Conservation (phyloP, 176 grass and related monocot genomes). For the Secale cereale region DNA sequence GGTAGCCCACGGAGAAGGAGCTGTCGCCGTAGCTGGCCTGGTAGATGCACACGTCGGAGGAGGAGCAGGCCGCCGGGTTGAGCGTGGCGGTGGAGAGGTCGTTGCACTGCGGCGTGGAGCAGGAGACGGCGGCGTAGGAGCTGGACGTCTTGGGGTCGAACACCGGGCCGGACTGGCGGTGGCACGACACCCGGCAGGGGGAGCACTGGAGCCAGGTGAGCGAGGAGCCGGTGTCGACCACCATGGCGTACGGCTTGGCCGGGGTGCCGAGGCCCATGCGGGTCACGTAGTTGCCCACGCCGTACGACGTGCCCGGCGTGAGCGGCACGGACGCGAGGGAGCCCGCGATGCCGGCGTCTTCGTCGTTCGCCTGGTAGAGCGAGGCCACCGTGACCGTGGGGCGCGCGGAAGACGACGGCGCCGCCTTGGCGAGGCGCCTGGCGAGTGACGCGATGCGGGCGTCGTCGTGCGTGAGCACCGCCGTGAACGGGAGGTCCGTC, state of each 20-base stretch:
- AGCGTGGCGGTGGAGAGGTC: conserved; percentile 60
- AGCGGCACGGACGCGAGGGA: conserved; percentile 69
- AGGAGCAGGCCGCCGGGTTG: conserved; percentile 58
- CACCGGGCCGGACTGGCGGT: conserved; percentile 47
- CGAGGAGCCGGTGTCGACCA: conserved; percentile 78
- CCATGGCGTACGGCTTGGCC: conserved; percentile 51
- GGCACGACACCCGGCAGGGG: conserved; percentile 62
- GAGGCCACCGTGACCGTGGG: conserved; percentile 14
- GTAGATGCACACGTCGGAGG: conserved; percentile 66
- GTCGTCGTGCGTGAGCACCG: conserved; percentile 55
- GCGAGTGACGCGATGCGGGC: conserved; percentile 54
- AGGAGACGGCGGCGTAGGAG: conserved; percentile 55
- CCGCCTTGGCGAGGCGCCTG: conserved; percentile 51
- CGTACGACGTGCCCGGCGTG: conserved; percentile 50
- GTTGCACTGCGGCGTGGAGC: conserved; percentile 55
- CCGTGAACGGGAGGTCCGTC: conserved; percentile 50
- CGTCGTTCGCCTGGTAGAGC: background rate
- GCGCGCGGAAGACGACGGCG: conserved; percentile 21
- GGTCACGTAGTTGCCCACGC: conserved; percentile 75
- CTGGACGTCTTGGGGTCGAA: conserved; percentile 66
- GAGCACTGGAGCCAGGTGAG: conserved; percentile 83
- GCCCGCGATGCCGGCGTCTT: background rate
- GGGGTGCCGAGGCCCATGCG: conserved; percentile 72
- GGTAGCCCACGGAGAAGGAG: conserved; percentile 79
- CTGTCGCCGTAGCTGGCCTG: conserved; percentile 85